Evolutionary conservation across 192 early-diverging fungal species (phyloP), one percentile per base, ranked within the genome.

Genomic region (Geranomyces michiganensis): DNA sequence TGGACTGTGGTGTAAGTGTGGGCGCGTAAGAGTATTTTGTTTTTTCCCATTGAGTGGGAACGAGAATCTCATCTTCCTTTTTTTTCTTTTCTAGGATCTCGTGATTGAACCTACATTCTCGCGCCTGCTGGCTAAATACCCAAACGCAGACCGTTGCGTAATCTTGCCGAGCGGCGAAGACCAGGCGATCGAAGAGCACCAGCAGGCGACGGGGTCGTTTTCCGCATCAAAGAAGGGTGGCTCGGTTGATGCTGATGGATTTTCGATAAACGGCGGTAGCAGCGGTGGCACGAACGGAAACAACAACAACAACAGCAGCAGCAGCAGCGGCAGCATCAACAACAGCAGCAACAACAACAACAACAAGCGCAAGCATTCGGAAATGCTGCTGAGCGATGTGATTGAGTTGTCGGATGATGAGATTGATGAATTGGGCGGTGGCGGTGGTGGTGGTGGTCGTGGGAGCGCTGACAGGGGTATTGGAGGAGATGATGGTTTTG

Each of bases 131-230:
- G 6, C 36, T 12, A 81, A 81, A 62, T 78, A 81, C 62, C 63
- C 67, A 13, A 36, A 72, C 31, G 65, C 49, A n/a, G 73, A 78
- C 47, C 66, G 67, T 14, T 81, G 79, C 51, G 59, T 81, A 13
- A 67, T 81, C 31, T 32, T 62, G 10, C 43, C 79, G 17, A 70
- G 78, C 70, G 79, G 79, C 15, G 45, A 62, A n/a, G 76, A 78
- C 48, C 49, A 26, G 22, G 62, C 79, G 45, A 73, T 53, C 68
- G 72, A 61, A 10, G 56, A 68, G 41, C 51, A 41, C 10, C 36
- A 53, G 15, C 51, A 53, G 7, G n/a, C n/a, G n/a, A n/a, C n/a
- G n/a, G n/a, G n/a, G n/a, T n/a, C n/a, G n/a, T n/a, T n/a, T n/a
- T n/a, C 46, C 13, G 13, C 46, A n/a, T n/a, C 46, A 47, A 47